phyloP scores from a whole-genome alignment of 257 asterid species.

The Cinchona pubescens region DNA sequence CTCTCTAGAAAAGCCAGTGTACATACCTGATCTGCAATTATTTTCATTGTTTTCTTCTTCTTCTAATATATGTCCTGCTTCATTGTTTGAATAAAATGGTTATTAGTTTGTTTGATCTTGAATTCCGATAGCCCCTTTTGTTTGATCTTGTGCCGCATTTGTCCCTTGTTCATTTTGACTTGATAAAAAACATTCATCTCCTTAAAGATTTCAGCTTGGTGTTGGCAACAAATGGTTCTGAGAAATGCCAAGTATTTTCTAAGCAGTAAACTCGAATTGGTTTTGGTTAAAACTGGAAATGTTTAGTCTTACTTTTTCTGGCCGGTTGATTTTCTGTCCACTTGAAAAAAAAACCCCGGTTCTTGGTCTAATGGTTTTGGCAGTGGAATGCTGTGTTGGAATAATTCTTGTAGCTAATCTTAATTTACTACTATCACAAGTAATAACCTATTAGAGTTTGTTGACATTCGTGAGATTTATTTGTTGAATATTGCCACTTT shows the following conservation, averaged over 20 bases:
- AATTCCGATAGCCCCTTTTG: not conserved
- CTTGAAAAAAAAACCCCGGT: not conserved
- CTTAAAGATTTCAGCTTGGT: not conserved
- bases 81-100: not conserved
- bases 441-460: slow-evolving; percentile 10
- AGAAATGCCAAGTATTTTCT: too few species aligned
- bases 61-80: not conserved
- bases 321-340: not conserved
- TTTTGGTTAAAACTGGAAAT: not conserved
- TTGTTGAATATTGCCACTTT: slow-evolving; percentile 14
- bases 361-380: not conserved
- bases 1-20: not conserved
- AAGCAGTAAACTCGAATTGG: too few species aligned
- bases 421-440: not conserved
- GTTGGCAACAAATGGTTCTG: not conserved
- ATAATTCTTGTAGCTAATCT: slow-evolving; percentile 43
- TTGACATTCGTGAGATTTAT: slow-evolving; percentile 31
- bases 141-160: not conserved
- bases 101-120: not conserved
- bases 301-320: not conserved
- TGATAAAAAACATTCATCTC: not conserved
- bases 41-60: not conserved
- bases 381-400: slow-evolving; percentile 28
- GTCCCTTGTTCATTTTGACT: not conserved
- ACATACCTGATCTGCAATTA: not conserved